Evolutionary conservation across 2,329 filamentous ascomycete species (phyloP).

Genomic region (Fusarium sp.): DNA sequence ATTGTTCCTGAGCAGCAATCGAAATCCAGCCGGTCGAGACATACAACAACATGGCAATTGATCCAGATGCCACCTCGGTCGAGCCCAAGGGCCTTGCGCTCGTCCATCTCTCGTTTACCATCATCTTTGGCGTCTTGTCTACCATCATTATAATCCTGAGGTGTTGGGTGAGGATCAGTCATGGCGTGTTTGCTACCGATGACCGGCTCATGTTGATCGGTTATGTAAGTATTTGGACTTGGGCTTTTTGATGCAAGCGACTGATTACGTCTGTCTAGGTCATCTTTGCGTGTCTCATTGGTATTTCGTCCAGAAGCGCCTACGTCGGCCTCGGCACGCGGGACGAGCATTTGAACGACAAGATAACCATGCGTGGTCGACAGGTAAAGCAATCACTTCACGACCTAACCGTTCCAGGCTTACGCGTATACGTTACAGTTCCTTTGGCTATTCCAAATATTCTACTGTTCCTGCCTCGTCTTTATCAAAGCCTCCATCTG

Average conservation of each 20-base stretch:
- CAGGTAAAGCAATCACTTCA: not conserved
- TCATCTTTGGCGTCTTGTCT: conserved; percentile 7
- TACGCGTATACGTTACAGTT: not conserved
- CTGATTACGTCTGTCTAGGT: not conserved
- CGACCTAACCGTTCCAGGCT: too few relatives aligned
- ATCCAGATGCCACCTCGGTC: conserved; percentile 1
- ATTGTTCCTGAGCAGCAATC: too few relatives aligned
- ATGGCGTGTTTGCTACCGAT: conserved; percentile 10
- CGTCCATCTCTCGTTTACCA: not conserved
- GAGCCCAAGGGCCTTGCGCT: conserved; percentile 19
- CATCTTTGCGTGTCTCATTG: conserved; percentile 1
- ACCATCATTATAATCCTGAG: not conserved
- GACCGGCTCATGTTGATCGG: conserved; percentile 18
- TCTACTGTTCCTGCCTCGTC: conserved; percentile 13
- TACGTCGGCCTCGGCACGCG: conserved; percentile 5
- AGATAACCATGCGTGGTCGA: conserved; percentile 1
- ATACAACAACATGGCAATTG: conserved; percentile 9
- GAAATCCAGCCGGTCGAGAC: too few relatives aligned
- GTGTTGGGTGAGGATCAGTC: conserved; percentile 6
- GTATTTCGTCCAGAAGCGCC: not conserved
- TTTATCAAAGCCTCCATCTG: conserved; percentile 24
- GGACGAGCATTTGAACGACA: conserved; percentile 2
- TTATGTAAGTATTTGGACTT: conserved; percentile 3
- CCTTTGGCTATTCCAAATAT: conserved; percentile 11
- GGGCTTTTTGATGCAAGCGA: not conserved